These are phyloP conservation scores for Parascedosporium putredinis DNA, from an alignment of 2,329 filamentous ascomycete genomes.

Conservation along the genomic window DNA sequence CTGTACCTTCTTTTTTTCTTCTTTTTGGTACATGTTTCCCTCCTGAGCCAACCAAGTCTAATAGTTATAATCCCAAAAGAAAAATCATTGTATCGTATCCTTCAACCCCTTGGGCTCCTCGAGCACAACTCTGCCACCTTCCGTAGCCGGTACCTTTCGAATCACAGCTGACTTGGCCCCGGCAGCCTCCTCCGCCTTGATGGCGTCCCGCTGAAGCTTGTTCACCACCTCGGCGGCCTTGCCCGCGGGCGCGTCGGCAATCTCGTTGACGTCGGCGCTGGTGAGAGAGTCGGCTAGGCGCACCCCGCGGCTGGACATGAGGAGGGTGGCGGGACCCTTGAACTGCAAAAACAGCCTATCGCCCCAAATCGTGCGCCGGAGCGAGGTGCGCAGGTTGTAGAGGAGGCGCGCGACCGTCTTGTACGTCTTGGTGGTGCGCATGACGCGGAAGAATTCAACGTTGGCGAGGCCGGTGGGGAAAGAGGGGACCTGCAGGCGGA, in stretches of 20 bases:
- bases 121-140: conserved; percentile 58
- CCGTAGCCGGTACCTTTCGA: conserved; percentile 38
- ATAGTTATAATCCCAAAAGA: too few relatives aligned
- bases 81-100: conserved; percentile 36
- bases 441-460: conserved; percentile 60
- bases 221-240: conserved; percentile 50
- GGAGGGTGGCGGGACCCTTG: conserved; percentile 71
- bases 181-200: conserved; percentile 7
- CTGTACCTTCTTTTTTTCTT: too few relatives aligned
- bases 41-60: conserved; percentile 5
- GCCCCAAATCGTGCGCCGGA: conserved; percentile 80
- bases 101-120: conserved; percentile 49
- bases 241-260: conserved; percentile 72
- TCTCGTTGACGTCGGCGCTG: conserved; percentile 73
- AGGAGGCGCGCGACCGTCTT: conserved; percentile 53
- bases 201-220: conserved; percentile 4
- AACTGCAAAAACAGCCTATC: conserved; percentile 89
- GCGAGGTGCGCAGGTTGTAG: conserved; percentile 63
- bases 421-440: conserved; percentile 65
- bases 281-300: conserved; percentile 70
- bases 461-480: conserved; percentile 56
- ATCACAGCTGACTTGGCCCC: conserved; percentile 13
- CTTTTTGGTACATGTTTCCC: conserved; percentile 4
- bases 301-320: conserved; percentile 80
- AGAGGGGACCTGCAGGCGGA: conserved; percentile 71